phyloP scores from a whole-genome alignment of 805 yeast genomes.

The Scheffersomyces lignosus region DNA sequence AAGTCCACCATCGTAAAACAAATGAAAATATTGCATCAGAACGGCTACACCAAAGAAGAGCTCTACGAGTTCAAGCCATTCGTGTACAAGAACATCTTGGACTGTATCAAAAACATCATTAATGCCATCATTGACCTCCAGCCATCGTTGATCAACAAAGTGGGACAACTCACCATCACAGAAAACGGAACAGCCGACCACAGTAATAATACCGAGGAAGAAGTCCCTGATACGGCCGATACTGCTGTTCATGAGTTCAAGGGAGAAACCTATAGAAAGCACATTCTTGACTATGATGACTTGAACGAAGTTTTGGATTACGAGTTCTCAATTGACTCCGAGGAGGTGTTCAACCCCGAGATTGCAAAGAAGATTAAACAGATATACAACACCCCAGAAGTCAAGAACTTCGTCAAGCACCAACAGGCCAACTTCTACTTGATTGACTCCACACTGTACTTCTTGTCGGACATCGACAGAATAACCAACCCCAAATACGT shows the following conservation, averaged over 20 bases:
- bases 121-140: conserved; percentile 61
- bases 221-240: conserved; percentile 9
- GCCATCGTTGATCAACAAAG: conserved; percentile 33
- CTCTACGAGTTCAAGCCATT: conserved; percentile 72
- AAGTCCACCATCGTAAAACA: conserved; percentile 80
- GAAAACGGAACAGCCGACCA: conserved; percentile 5
- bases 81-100: conserved; percentile 74
- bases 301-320: conserved; percentile 45
- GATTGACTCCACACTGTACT: conserved; percentile 82
- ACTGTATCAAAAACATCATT: conserved; percentile 70
- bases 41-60: conserved; percentile 72
- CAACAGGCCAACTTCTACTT: conserved; percentile 74
- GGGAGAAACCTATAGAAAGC: conserved; percentile 12
- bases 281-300: conserved; percentile 33
- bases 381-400: conserved; percentile 59
- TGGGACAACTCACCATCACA: conserved; percentile 3
- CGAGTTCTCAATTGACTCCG: conserved; percentile 54
- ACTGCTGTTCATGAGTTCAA: too few relatives aligned
- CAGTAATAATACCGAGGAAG: conserved; percentile 2
- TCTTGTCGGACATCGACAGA: conserved; percentile 64
- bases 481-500: conserved; percentile 60
- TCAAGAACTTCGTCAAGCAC: conserved; percentile 54
- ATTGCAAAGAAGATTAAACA: conserved; percentile 49
- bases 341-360: conserved; percentile 49
- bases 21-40: conserved; percentile 74